Evolutionary conservation across 345 rosid species (phyloP), one percentile per base, ranked within the genome.

Genomic region (Carallia brachiata): DNA sequence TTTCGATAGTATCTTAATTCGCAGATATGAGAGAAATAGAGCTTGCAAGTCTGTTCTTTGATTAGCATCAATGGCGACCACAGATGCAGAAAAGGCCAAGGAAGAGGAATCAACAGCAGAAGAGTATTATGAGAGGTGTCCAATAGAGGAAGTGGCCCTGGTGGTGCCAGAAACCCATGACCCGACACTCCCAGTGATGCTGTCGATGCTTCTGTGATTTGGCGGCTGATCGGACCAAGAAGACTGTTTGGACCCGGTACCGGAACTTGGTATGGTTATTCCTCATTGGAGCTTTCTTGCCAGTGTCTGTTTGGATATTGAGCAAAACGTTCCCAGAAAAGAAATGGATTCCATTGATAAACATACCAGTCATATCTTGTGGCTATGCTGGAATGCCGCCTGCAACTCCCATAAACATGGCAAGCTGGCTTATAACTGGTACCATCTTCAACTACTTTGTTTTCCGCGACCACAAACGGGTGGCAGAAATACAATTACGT

Each of bases 331-430:
- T 77, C 87, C 98, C 99, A 0, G 86, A 89, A 53, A 90, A 92
- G 87, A 96, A 90, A 78, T 96, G 99, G 98, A 92, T 92, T 54
- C 90, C 97, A 37, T 72, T 96, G 81, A 90, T 96, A 69, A 92
- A 96, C 89, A 87, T 92, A 15, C 99, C 99, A 0, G 99, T 95
- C 68, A 89, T 92, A 81, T 88, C 98, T 4, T 92, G 90, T 15
- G 99, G 99, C 0, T 95, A 92, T 61, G 99, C 99, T 0, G 99
- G 99, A 77, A 90, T 95, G 98, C 99, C 99, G 55, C 99, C 99
- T 0, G 99, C 99, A 7, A 96, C 99, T 68, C 99, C 99, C 27
- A 92, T 98, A 30, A 96, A 96, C 84, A n/a, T n/a, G n/a, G n/a
- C n/a, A n/a, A n/a, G n/a, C n/a, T n/a, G n/a, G n/a, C n/a, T n/a